These are phyloP conservation scores for Myxozyma vanderwaltii DNA, from an alignment of 805 yeast genomes.

Conservation along the genomic window DNA sequence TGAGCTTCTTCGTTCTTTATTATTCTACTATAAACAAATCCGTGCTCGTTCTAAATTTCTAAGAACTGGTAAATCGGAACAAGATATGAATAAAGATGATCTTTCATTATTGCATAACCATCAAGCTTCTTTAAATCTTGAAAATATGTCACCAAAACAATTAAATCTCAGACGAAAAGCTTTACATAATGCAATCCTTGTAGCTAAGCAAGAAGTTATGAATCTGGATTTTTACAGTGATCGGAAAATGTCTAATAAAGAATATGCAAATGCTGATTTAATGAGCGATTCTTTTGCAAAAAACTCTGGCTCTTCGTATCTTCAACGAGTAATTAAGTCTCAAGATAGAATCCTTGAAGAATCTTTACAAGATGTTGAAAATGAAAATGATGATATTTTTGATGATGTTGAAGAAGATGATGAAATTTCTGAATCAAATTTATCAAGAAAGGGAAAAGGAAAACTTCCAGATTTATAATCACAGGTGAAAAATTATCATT, in stretches of 20 bases:
- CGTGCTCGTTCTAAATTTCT: not conserved
- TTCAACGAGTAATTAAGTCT: not conserved
- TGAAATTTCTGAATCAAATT: no score
- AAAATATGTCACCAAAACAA: conserved; percentile 5
- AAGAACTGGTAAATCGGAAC: not conserved
- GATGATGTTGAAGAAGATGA: not conserved
- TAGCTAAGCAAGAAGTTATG: conserved; percentile 22
- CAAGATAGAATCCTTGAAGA: conserved; percentile 17
- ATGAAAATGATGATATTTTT: conserved; percentile 16
- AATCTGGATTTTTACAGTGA: conserved; percentile 30
- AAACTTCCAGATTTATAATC: no score
- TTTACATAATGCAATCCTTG: conserved; percentile 24
- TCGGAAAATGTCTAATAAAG: conserved; percentile 28
- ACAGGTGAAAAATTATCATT: no score
- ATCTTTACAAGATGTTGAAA: conserved; percentile 21
- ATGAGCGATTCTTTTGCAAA: conserved; percentile 1
- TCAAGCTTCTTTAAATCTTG: conserved; percentile 16
- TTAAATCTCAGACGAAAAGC: conserved; percentile 19
- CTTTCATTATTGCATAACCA: conserved; percentile 20
- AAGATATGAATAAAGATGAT: not conserved
- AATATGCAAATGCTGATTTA: conserved; percentile 22
- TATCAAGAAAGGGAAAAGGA: no score
- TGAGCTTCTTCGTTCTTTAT: conserved; percentile 28
- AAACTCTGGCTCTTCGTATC: not conserved
- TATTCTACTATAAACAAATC: conserved; percentile 22